A percentile compares a stretch with the other conserved stretches of the same genome.
Evolutionary conservation across 2,329 filamentous ascomycete genomes (phyloP).

Genomic region (Diaporthe citrichinensis): DNA sequence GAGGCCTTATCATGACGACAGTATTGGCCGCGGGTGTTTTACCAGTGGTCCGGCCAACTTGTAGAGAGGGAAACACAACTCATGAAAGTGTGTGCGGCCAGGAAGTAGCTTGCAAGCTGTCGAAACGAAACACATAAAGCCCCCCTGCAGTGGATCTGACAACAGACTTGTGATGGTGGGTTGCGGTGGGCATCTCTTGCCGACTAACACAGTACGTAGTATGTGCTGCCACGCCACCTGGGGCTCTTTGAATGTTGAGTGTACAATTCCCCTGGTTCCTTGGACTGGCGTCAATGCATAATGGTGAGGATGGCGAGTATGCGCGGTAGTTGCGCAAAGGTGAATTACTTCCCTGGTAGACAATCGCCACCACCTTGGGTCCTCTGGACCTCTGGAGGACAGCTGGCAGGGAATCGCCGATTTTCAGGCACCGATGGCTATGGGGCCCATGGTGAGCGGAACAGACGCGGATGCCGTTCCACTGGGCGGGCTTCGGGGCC

Average conservation of each 20-base stretch:
- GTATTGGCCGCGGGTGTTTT: constrained; percentile 24
- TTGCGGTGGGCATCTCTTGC: constrained; percentile 6
- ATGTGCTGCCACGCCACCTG: not conserved
- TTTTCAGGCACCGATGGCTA: constrained; percentile 18
- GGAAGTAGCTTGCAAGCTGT: constrained; percentile 27
- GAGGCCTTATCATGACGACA: constrained; percentile 17
- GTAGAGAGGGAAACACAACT: constrained; percentile 13
- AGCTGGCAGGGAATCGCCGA: constrained; percentile 15
- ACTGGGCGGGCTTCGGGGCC: constrained; percentile 13
- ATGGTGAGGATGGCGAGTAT: not conserved
- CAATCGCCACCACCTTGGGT: constrained; percentile 6
- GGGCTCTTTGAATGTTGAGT: not conserved
- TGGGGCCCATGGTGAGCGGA: constrained; percentile 22
- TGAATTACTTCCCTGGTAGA: not conserved
- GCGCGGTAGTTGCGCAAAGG: constrained; percentile 6
- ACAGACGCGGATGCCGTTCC: not conserved
- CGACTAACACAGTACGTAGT: not conserved
- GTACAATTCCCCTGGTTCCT: not conserved
- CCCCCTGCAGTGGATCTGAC: constrained; percentile 35
- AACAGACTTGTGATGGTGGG: constrained; percentile 8
- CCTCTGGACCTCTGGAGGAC: not conserved
- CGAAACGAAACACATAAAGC: constrained; percentile 30
- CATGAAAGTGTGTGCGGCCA: constrained; percentile 1
- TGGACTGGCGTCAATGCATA: constrained; percentile 15
- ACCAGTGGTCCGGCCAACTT: not conserved